Percentiles rank a stretch among this genome's conserved stretches.
Evolutionary conservation across 2,329 filamentous ascomycete species (phyloP).

Genomic region (Fusarium staphyleae): DNA sequence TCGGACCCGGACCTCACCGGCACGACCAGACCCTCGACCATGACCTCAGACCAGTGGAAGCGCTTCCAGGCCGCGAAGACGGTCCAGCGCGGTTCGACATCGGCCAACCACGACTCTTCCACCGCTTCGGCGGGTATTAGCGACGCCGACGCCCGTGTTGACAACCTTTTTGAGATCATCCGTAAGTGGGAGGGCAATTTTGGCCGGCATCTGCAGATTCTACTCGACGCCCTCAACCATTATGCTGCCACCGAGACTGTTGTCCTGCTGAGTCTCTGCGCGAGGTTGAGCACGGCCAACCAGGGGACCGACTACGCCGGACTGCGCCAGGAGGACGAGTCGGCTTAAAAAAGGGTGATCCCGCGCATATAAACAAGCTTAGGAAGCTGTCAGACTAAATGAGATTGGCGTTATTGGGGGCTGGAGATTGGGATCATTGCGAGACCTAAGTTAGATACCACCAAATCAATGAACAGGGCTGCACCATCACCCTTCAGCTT

Average conservation of each 20-base stretch:
- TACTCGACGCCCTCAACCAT: slow-evolving; percentile 95
- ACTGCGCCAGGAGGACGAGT: slow-evolving; percentile 65
- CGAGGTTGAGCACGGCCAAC: slow-evolving; percentile 80
- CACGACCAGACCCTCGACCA: slow-evolving; percentile 63
- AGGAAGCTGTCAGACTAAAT: neutral
- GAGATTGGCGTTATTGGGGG: slow-evolving; percentile 33
- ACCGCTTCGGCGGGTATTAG: slow-evolving; percentile 46
- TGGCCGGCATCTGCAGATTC: slow-evolving; percentile 86
- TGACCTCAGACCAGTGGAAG: slow-evolving; percentile 67
- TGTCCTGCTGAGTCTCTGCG: slow-evolving; percentile 87
- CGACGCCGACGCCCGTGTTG: slow-evolving; percentile 60
- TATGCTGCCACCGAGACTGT: slow-evolving; percentile 98
- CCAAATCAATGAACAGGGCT: slow-evolving; percentile 23
- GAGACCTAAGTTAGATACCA: slow-evolving; percentile 38
- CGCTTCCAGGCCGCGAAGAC: slow-evolving; percentile 60
- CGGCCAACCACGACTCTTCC: slow-evolving; percentile 44
- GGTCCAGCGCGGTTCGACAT: slow-evolving; percentile 48
- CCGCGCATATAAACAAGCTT: neutral
- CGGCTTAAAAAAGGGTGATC: slow-evolving; percentile 20
- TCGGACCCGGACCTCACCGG: slow-evolving; percentile 79
- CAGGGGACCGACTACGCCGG: slow-evolving; percentile 74
- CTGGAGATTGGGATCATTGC: slow-evolving; percentile 27
- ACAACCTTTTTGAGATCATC: slow-evolving; percentile 85
- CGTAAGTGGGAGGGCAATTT: slow-evolving; percentile 95
- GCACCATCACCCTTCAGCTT: neutral